Evolutionary conservation across 2,329 filamentous ascomycete species (phyloP).

Genomic region (Chrysosporium keratinophilum): DNA sequence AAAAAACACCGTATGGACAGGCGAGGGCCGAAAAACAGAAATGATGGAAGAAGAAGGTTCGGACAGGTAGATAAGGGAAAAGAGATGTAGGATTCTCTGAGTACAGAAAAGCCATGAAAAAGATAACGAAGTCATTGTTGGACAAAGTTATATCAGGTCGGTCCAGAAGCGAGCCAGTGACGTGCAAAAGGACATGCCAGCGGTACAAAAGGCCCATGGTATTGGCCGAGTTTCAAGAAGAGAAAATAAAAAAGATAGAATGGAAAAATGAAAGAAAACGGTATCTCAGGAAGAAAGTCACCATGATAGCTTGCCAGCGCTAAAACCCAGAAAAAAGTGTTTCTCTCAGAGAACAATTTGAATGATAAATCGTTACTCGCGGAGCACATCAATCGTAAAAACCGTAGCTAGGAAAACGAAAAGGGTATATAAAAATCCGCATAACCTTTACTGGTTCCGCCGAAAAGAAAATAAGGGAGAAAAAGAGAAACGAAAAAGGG

Average conservation of each 20-base stretch:
- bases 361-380: conserved; percentile 6
- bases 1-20: too few species aligned
- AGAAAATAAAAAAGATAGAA: neutral
- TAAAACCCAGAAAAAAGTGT: neutral
- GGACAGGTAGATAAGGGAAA: too few species aligned
- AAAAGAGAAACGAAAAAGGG: neutral
- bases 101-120: too few species aligned
- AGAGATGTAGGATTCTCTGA: too few species aligned
- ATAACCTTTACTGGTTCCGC: neutral
- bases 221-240: too few species aligned
- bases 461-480: neutral
- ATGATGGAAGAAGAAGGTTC: too few species aligned
- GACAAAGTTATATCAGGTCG: too few species aligned
- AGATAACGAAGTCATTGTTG: too few species aligned
- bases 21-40: too few species aligned
- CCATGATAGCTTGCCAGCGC: neutral
- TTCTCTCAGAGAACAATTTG: conserved; percentile 7
- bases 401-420: neutral
- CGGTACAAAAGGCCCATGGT: too few species aligned
- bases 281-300: neutral
- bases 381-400: conserved; percentile 6
- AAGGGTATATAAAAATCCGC: conserved; percentile 7
- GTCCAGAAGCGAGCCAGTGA: too few species aligned
- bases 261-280: neutral
- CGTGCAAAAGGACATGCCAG: too few species aligned